A percentile compares a stretch with the other conserved stretches of the same genome.
Conservation (phyloP, 2,329 filamentous ascomycete species). For the Aureobasidium namibiae region DNA sequence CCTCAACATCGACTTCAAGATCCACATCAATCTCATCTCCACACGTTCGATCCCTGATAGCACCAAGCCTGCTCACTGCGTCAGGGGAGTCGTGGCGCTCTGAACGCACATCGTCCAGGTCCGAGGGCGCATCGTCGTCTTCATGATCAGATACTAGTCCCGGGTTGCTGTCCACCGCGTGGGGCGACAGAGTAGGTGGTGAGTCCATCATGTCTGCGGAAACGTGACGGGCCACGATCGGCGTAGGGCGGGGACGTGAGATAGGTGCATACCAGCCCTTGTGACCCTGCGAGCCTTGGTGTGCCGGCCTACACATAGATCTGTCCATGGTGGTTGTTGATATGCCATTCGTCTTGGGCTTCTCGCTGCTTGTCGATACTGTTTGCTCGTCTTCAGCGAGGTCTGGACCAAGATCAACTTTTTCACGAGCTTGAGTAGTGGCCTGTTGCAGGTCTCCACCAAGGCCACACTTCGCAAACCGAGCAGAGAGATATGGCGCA, state of each 20-base stretch:
- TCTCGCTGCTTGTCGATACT: neutral
- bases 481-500: constrained; percentile 34
- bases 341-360: neutral
- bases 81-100: constrained; percentile 21
- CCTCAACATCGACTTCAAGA: constrained; percentile 27
- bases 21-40: constrained; percentile 28
- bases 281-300: constrained; percentile 20
- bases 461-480: constrained; percentile 34
- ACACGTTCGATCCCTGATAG: constrained; percentile 18
- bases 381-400: constrained; percentile 13
- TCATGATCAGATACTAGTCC: constrained; percentile 44
- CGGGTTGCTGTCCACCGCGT: constrained; percentile 41
- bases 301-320: constrained; percentile 13
- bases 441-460: constrained; percentile 30
- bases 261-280: constrained; percentile 23
- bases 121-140: constrained; percentile 36
- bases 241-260: constrained; percentile 24
- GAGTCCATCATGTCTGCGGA: constrained; percentile 22
- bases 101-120: constrained; percentile 21
- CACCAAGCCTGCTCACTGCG: constrained; percentile 13
- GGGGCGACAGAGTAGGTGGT: constrained; percentile 30
- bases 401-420: constrained; percentile 26
- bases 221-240: constrained; percentile 19
- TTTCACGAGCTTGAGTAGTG: constrained; percentile 23
- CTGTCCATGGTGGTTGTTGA: neutral